phyloP scores from a whole-genome alignment of 2,329 filamentous ascomycete genomes.

The Penicillium sp. region DNA sequence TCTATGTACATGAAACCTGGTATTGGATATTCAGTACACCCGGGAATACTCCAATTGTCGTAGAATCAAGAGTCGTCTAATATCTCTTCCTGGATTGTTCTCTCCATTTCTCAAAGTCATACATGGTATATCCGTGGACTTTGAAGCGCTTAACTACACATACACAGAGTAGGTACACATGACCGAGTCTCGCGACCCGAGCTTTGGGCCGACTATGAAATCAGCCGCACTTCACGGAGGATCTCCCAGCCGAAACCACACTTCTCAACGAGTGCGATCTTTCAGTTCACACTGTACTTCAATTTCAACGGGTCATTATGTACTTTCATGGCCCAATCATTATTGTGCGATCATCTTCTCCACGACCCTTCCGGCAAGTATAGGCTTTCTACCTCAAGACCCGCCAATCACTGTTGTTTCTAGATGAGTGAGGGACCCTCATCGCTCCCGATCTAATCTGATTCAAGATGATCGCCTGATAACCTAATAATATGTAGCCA shows the following conservation, averaged over 20 bases:
- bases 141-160: no score
- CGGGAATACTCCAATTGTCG: neutral
- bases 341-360: neutral
- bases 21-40: constrained; percentile 1
- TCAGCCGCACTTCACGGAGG: neutral
- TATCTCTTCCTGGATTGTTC: neutral
- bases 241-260: neutral
- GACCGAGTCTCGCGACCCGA: constrained; percentile 2
- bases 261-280: neutral
- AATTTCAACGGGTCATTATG: neutral
- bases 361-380: neutral
- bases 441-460: neutral
- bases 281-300: neutral
- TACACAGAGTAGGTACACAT: neutral
- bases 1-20: neutral
- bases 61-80: neutral
- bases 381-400: neutral
- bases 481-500: neutral
- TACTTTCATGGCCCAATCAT: neutral
- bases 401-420: constrained; percentile 3
- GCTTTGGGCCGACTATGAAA: neutral
- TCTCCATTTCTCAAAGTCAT: neutral
- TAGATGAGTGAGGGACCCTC: neutral
- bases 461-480: neutral
- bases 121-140: neutral